A percentile compares a stretch with the other conserved stretches of the same genome.
Conservation (phyloP, 108 stramenopile species). For the Cyclostephanos invisitatus region DNA sequence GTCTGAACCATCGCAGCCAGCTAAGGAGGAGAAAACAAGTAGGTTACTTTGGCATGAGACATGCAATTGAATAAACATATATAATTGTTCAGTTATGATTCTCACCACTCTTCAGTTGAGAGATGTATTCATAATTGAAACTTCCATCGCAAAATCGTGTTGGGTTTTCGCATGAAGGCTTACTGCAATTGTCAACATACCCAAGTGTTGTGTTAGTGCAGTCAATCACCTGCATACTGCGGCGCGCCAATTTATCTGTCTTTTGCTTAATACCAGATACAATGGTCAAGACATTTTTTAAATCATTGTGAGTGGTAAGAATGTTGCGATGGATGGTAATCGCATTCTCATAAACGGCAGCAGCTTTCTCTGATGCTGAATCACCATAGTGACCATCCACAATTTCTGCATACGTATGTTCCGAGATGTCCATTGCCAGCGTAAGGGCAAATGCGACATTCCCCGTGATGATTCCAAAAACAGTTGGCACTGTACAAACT, state of each 20-base stretch:
- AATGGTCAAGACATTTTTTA: too few species aligned
- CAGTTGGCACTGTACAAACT: too few species aligned
- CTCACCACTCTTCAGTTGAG: neutral
- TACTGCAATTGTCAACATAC: too few species aligned
- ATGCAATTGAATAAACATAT: neutral
- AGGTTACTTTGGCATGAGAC: too few species aligned
- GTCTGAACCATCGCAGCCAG: constrained; percentile 6
- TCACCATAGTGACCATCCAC: neutral
- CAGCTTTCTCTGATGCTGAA: neutral
- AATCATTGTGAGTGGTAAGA: neutral
- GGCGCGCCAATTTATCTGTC: too few species aligned
- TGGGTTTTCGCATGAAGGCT: neutral
- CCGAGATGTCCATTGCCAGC: neutral
- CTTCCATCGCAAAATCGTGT: neutral
- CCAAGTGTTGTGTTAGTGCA: too few species aligned
- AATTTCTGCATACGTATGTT: neutral
- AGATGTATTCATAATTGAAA: neutral
- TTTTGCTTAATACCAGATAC: too few species aligned
- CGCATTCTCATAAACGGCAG: neutral
- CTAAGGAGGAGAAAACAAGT: constrained; percentile 2
- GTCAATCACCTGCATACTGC: too few species aligned
- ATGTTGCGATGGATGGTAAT: neutral
- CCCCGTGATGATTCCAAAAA: too few species aligned
- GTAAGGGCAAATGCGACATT: neutral
- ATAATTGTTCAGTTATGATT: neutral